Evolutionary conservation across 371 early-diverging fungal genomes (phyloP).

Genomic region (Choanephora cucurbitarum): DNA sequence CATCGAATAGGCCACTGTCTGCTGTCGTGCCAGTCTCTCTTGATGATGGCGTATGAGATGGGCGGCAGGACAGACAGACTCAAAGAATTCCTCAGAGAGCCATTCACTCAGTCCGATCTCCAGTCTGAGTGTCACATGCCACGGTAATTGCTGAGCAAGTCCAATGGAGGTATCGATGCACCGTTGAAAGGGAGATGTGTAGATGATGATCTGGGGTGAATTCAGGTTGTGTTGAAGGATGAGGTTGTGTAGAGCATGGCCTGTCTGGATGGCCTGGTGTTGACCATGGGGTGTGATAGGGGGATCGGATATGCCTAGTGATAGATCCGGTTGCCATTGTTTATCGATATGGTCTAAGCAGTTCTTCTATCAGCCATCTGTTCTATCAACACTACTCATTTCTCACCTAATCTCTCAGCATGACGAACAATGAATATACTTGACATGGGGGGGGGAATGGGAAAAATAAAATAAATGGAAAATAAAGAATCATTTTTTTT

Average conservation of each 20-base stretch:
- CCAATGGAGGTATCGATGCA: conserved; percentile 48
- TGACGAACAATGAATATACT: conserved; percentile 31
- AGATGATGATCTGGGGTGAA: conserved; percentile 27
- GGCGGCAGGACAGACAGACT: conserved; percentile 35
- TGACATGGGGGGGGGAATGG: not conserved
- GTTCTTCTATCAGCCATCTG: no score
- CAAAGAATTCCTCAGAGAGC: conserved; percentile 48
- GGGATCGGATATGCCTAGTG: conserved; percentile 46
- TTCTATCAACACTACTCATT: no score
- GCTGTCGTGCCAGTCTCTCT: conserved; percentile 38
- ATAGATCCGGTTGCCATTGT: conserved; percentile 45
- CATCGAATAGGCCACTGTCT: conserved; percentile 31
- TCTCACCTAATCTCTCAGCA: conserved; percentile 32
- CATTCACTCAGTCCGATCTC: conserved; percentile 50
- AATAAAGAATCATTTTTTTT: no score
- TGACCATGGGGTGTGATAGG: conserved; percentile 27
- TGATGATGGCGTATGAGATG: conserved; percentile 34
- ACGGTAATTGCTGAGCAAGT: conserved; percentile 16
- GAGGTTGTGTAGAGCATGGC: conserved; percentile 22
- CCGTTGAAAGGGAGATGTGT: conserved; percentile 51
- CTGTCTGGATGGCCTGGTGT: conserved; percentile 35
- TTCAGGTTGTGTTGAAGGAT: conserved; percentile 27
- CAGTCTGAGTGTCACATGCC: conserved; percentile 19
- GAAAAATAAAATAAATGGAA: no score
- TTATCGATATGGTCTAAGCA: conserved; percentile 44